Evolutionary conservation across 2,329 filamentous ascomycete species (phyloP), one percentile per base, ranked within the genome.

Genomic region (Apiospora malaysiana): DNA sequence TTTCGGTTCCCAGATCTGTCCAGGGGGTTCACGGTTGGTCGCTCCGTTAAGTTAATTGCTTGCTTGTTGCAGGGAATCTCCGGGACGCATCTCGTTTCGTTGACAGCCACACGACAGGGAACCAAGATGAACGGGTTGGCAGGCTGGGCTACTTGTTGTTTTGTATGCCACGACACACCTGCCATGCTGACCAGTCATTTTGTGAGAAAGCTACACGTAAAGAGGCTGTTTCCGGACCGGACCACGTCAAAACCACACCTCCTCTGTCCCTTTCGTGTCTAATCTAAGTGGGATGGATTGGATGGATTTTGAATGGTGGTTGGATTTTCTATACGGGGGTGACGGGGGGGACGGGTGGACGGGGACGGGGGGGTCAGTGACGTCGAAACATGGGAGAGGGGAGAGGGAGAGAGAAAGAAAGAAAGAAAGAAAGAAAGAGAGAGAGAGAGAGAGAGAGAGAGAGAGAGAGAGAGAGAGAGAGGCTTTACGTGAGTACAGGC

Each of bases 341-440:
- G n/a, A n/a, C n/a, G n/a, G n/a, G n/a, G n/a, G n/a, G 49, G 49
- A 27, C 25, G n/a, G 18, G 16, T 23, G 46, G 23, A 32, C 23
- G 23, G 25, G 49, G 25, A 14, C 23, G 9, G 25, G 16, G 32
- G 12, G 18, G 56, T 16, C 9, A 63, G 56, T 63, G 56, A 63
- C 56, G 56, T 63, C 56, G 56, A 63, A 63, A 63, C 56, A 63
- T 63, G 56, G 56, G 56, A 63, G 51, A n/a, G n/a, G n/a, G n/a
- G n/a, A n/a, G n/a, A n/a, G n/a, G n/a, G n/a, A n/a, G n/a, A n/a
- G n/a, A n/a, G n/a, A n/a, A n/a, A n/a, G n/a, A n/a, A n/a, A n/a
- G n/a, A n/a, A n/a, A n/a, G n/a, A n/a, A n/a, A n/a, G n/a, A n/a
- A n/a, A n/a, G n/a, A n/a, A n/a, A n/a, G n/a, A n/a, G n/a, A n/a